phyloP scores from a whole-genome alignment of 129 eudicot species.

The Tanacetum coccineum region DNA sequence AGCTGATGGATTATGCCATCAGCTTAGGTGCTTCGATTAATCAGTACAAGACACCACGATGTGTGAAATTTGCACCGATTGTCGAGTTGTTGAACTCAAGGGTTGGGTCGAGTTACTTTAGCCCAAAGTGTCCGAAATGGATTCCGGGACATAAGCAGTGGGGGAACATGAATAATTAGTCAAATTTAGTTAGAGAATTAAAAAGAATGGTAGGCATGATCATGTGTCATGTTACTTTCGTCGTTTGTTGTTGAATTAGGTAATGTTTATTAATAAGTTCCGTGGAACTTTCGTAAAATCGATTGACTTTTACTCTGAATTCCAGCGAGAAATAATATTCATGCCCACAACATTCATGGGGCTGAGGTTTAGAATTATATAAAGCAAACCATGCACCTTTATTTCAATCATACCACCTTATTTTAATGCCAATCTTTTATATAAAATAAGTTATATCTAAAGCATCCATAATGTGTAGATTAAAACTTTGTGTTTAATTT shows the following conservation, averaged over 20 bases:
- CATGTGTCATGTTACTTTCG: slow-evolving; percentile 29
- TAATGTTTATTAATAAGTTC: slow-evolving; percentile 36
- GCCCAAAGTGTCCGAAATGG: slow-evolving; percentile 85
- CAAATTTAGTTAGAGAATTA: slow-evolving; percentile 28
- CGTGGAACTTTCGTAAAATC: slow-evolving; percentile 28
- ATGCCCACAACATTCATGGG: slow-evolving; percentile 48
- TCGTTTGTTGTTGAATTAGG: slow-evolving; percentile 44
- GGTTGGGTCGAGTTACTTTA: slow-evolving; percentile 55
- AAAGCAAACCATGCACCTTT: neutral
- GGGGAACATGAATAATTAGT: no score
- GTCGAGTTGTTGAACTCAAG: slow-evolving; percentile 64
- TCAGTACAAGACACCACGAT: no score
- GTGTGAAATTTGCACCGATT: slow-evolving; percentile 65
- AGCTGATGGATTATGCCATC: no score
- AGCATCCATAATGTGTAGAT: neutral
- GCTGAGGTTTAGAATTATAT: neutral
- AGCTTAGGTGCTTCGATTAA: no score
- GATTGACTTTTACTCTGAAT: slow-evolving; percentile 31
- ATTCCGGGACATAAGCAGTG: no score
- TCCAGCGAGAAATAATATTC: slow-evolving; percentile 47
- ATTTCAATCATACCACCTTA: no score
- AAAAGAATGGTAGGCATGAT: slow-evolving; percentile 4
- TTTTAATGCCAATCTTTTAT: no score
- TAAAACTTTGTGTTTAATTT: no score
- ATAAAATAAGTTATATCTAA: no score